Evolutionary conservation across 1,284 basidiomycete genomes (phyloP).

Genomic region (Boletus semigastroideus): DNA sequence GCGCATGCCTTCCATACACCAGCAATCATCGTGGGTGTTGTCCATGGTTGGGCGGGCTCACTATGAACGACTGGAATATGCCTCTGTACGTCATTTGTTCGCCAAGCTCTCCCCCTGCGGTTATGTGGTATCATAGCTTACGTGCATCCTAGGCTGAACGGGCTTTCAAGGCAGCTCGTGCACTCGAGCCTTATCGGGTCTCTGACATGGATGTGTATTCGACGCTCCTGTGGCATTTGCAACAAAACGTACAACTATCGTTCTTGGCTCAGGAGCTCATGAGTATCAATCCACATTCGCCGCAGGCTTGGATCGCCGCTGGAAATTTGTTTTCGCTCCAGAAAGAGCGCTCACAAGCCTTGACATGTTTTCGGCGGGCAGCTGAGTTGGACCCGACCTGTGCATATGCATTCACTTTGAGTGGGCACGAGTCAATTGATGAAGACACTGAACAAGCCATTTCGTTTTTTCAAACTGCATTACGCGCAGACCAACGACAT

Average conservation of each 20-base stretch:
- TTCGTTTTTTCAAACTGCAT: slow-evolving; percentile 84
- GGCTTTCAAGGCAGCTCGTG: slow-evolving; percentile 78
- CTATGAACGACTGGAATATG: slow-evolving; percentile 86
- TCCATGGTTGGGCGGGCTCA: slow-evolving; percentile 82
- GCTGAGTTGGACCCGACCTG: slow-evolving; percentile 80
- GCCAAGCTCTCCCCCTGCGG: slow-evolving; percentile 4
- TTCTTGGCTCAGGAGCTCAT: slow-evolving; percentile 89
- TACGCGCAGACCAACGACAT: slow-evolving; percentile 84
- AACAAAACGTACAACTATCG: slow-evolving; percentile 77
- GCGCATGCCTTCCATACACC: slow-evolving; percentile 72
- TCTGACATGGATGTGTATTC: slow-evolving; percentile 94
- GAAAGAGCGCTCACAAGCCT: slow-evolving; percentile 86
- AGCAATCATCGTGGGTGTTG: slow-evolving; percentile 74
- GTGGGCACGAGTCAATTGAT: slow-evolving; percentile 92
- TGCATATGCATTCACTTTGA: slow-evolving; percentile 91
- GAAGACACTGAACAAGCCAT: slow-evolving; percentile 91
- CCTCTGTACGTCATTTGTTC: slow-evolving; percentile 60
- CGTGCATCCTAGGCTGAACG: slow-evolving; percentile 66
- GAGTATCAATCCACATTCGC: slow-evolving; percentile 72
- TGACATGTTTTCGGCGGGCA: slow-evolving; percentile 90
- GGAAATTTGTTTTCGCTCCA: slow-evolving; percentile 92
- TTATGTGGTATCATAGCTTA: slow-evolving; percentile 27
- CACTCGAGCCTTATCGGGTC: slow-evolving; percentile 81
- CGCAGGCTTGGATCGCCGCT: slow-evolving; percentile 93
- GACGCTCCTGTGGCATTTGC: slow-evolving; percentile 91